A percentile compares a stretch with the other conserved stretches of the same genome.
Conservation (phyloP, 2,329 filamentous ascomycete genomes). For the Westerdykella aurantiaca region DNA sequence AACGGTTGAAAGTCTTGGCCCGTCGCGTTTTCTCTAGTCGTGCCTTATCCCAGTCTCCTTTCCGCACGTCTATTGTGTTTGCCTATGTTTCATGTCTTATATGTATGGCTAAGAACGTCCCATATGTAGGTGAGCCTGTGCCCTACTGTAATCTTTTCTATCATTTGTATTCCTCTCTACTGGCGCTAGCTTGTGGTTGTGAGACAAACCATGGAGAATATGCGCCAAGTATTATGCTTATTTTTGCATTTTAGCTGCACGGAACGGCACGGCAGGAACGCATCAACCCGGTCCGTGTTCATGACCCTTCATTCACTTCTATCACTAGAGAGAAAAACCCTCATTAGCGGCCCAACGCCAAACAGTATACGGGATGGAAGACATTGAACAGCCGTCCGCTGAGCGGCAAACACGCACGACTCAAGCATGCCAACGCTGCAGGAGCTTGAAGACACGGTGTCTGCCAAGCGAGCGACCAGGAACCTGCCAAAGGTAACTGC, state of each 20-base stretch:
- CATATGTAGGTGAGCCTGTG: no score
- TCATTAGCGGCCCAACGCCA: background rate
- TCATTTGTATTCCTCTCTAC: no score
- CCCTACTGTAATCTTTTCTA: no score
- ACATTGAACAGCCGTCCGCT: constrained; percentile 11
- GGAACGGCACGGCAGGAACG: no score
- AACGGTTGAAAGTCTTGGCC: no score
- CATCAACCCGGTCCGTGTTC: no score
- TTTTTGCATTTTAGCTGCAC: no score
- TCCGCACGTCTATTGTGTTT: background rate
- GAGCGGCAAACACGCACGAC: constrained; percentile 16
- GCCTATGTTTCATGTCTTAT: background rate
- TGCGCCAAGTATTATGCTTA: no score
- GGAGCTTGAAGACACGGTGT: constrained; percentile 31
- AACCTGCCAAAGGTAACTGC: constrained; percentile 25
- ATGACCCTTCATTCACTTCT: background rate
- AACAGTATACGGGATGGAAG: constrained; percentile 17
- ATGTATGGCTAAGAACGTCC: background rate
- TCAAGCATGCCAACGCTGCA: constrained; percentile 32
- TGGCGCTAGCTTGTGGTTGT: no score
- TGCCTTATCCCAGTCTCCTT: background rate
- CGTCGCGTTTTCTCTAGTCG: no score
- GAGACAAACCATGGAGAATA: no score
- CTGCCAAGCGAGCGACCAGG: constrained; percentile 24
- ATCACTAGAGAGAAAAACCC: background rate